phyloP scores from a whole-genome alignment of 2,329 filamentous ascomycete species.

The Microcyclospora pomicola region DNA sequence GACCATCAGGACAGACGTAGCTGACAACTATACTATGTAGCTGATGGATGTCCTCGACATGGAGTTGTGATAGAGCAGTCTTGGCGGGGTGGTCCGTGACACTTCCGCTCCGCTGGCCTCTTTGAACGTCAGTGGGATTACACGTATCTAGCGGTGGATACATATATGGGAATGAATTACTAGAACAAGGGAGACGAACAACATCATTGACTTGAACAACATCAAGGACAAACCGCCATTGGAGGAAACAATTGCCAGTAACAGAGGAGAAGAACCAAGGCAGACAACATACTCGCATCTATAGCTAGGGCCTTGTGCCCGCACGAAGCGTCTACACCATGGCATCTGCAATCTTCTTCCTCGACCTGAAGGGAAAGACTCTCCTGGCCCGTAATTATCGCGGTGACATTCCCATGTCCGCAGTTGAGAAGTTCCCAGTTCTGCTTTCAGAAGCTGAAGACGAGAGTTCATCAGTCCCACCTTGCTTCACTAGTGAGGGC shows the following conservation, averaged over 20 bases:
- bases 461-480: constrained; percentile 92
- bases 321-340: constrained; percentile 38
- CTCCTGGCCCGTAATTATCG: constrained; percentile 96
- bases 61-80: constrained; percentile 1
- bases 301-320: constrained; percentile 14
- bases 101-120: constrained; percentile 6
- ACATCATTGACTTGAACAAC: too few species aligned
- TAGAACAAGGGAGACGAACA: not conserved
- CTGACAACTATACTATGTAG: not conserved
- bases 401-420: constrained; percentile 97
- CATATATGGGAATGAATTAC: not conserved
- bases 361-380: constrained; percentile 99
- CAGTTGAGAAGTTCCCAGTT: constrained; percentile 93
- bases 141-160: too few species aligned
- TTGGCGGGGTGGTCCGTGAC: constrained; percentile 6
- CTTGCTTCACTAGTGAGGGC: constrained; percentile 95
- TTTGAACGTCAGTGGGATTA: too few species aligned
- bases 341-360: constrained; percentile 96
- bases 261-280: not conserved
- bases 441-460: constrained; percentile 97
- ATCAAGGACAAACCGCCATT: too few species aligned
- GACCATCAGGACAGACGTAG: too few species aligned
- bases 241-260: not conserved
- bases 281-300: not conserved
- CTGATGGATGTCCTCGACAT: not conserved